Evolutionary conservation across 306 rosid species (phyloP).

Genomic region (Lithocarpus polystachyus): DNA sequence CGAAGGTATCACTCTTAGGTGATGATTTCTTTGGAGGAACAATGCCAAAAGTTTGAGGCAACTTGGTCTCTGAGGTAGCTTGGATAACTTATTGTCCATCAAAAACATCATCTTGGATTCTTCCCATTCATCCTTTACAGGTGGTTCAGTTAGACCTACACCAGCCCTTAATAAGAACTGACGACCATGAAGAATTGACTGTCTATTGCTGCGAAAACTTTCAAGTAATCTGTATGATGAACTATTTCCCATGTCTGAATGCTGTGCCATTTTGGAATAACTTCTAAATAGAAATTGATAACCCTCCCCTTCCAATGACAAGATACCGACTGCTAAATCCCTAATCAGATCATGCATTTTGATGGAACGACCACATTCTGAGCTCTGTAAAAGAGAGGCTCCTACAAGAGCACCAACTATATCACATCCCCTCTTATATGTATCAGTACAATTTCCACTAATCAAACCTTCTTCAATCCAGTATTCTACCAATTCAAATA

Average conservation of each 20-base stretch:
- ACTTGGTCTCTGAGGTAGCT: neutral
- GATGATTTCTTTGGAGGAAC: neutral
- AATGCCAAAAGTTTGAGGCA: neutral
- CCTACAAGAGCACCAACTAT: neutral
- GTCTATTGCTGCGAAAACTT: neutral
- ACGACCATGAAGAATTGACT: neutral
- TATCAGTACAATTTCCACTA: neutral
- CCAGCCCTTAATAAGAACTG: neutral
- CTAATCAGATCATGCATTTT: neutral
- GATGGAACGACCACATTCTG: neutral
- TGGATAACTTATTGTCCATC: neutral
- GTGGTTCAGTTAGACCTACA: neutral
- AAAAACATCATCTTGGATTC: neutral
- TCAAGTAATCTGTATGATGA: neutral
- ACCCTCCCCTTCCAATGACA: neutral
- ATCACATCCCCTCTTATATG: neutral
- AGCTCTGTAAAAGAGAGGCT: neutral
- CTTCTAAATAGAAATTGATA: neutral
- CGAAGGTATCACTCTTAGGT: neutral
- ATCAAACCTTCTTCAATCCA: conserved; percentile 5
- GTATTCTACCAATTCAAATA: neutral
- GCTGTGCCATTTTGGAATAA: neutral
- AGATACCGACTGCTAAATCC: neutral
- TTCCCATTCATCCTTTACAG: neutral
- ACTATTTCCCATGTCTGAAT: neutral